Evolutionary conservation across 495 filamentous ascomycete genomes (phyloP).

Genomic region (Margaritispora aquatica): DNA sequence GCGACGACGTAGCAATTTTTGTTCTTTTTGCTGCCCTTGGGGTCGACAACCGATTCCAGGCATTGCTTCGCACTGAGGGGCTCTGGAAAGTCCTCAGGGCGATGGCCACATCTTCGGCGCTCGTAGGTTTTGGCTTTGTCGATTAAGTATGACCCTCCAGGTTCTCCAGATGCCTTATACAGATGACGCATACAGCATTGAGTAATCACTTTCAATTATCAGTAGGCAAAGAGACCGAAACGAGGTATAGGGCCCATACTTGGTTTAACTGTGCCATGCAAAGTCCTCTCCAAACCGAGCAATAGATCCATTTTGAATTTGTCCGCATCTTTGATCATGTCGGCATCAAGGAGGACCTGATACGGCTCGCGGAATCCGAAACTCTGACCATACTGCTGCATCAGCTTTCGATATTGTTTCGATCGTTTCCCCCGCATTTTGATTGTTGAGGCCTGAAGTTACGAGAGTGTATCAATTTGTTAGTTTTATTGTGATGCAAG

Average conservation of each 20-base stretch:
- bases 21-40: constrained; percentile 63
- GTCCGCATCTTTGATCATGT: constrained; percentile 67
- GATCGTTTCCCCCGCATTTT: constrained; percentile 86
- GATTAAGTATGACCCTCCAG: constrained; percentile 53
- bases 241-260: constrained; percentile 41
- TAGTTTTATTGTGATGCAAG: background rate
- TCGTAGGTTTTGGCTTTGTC: constrained; percentile 68
- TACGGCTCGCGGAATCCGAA: constrained; percentile 91
- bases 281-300: constrained; percentile 61
- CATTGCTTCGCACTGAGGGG: constrained; percentile 75
- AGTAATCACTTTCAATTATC: constrained; percentile 47
- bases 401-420: constrained; percentile 94
- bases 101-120: constrained; percentile 83
- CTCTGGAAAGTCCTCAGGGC: constrained; percentile 60
- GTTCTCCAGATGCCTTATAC: constrained; percentile 50
- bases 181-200: constrained; percentile 68
- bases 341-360: constrained; percentile 84
- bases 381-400: constrained; percentile 78
- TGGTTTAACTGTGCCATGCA: constrained; percentile 81
- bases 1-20: constrained; percentile 90
- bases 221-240: background rate
- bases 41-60: constrained; percentile 69
- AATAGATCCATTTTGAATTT: constrained; percentile 76
- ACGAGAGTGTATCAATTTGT: too few species aligned
- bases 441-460: too few species aligned